phyloP scores from a whole-genome alignment of 192 early-diverging fungal genomes.

The Paraglomus occultum region DNA sequence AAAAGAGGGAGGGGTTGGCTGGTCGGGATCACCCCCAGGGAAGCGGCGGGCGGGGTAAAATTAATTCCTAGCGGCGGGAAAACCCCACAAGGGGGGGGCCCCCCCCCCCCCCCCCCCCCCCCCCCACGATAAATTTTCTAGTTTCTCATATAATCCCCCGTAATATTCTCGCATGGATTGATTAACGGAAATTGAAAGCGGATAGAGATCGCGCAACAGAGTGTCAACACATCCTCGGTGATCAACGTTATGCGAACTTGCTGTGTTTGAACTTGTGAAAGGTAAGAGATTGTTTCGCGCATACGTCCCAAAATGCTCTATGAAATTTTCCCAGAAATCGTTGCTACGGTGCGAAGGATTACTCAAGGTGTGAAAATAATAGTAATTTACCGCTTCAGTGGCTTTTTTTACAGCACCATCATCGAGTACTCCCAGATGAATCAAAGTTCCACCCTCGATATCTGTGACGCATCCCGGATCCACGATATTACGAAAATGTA shows the following conservation, averaged over 20 bases:
- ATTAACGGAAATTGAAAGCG: background rate
- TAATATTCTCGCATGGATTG: background rate
- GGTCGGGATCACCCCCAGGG: too few species aligned
- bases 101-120: too few species aligned
- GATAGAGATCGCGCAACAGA: background rate
- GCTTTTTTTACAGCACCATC: background rate
- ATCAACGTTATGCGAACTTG: background rate
- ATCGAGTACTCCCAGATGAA: background rate
- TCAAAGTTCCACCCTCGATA: background rate
- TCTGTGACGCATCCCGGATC: background rate
- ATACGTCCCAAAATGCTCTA: conserved; percentile 1
- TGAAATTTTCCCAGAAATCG: background rate
- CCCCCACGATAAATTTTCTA: background rate
- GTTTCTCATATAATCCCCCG: background rate
- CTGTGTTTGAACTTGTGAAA: conserved; percentile 8
- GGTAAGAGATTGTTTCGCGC: background rate
- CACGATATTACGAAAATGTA: conserved; percentile 2
- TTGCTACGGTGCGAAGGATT: background rate
- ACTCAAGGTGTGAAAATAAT: conserved; percentile 10
- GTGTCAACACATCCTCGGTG: background rate
- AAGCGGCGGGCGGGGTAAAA: too few species aligned
- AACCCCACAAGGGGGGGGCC: too few species aligned
- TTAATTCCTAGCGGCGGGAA: too few species aligned
- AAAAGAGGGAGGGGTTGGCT: too few species aligned
- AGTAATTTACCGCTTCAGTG: background rate